Base-by-base conservation (phyloP, 2,329 filamentous ascomycete species). In the Aspergillus tamarii region DNA sequence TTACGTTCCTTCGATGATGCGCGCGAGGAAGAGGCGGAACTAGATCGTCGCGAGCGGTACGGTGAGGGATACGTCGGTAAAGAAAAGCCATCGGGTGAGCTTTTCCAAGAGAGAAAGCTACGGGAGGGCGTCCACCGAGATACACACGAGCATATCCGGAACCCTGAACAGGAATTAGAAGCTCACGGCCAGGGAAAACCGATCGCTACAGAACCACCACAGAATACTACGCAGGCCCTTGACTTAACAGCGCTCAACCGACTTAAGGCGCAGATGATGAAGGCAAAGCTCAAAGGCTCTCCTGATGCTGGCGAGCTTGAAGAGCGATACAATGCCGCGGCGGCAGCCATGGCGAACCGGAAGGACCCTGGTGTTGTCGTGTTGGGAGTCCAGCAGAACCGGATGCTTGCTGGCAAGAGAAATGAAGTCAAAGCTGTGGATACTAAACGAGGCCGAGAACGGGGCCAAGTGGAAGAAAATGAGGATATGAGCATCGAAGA, bases 401-500 rank as follows among this genome's bases (percentile, higher is more conserved):
- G 94, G 8, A 90, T 96, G 85, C 84, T 99, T 3, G 92, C 93
- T 21, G 93, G 85, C 54, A 83, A 86, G n/a, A 82, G 85, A 52
- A 85, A 85, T 57, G 95, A 98, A 78, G 91, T 94, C 61, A 94
- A 89, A 70, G 82, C 87, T 0, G 83, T 97, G 9, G 87, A 90
- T 30, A 96, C 88, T 63, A 95, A 91, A 73, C 88, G 94, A 55
- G 94, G 94, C 3, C 86, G 88, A 7, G 94, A 97, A 77, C 88
- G 94, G 60, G 95, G 94, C 1, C 85, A 89, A 9, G 91, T 99
- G 7, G 88, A 92, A 70, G 93, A 95, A 68, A 98, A 98, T 74
- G 91, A 96, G 59, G 93, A 98, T 71, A 98, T 99, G 93, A 90
- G 84, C 34, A 91, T 99, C 64, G 93, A 96, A 60, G 95, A 99